Conservation (phyloP, 2,329 filamentous ascomycete species). For the Pyrenophora seminiperda region DNA sequence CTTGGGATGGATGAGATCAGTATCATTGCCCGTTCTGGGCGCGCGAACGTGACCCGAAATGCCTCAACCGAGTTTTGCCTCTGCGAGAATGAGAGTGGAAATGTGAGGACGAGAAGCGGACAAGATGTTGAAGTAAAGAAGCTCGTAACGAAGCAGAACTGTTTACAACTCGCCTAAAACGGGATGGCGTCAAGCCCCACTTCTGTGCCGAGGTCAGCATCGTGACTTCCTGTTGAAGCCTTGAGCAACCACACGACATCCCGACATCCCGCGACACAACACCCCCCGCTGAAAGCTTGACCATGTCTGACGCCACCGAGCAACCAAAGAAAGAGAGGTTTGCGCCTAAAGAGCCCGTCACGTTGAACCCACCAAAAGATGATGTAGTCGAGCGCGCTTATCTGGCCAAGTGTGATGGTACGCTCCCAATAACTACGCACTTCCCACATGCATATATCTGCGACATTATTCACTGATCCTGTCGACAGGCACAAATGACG, state of each 20-base stretch:
- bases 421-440: slow-evolving; percentile 31
- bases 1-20: too few species aligned
- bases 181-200: slow-evolving; percentile 25
- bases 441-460: not conserved
- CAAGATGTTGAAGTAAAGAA: not conserved
- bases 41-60: too few species aligned
- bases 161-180: slow-evolving; percentile 9
- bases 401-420: slow-evolving; percentile 82
- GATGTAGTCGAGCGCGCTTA: slow-evolving; percentile 83
- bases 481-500: slow-evolving; percentile 66
- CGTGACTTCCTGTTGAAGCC: slow-evolving; percentile 8
- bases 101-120: too few species aligned
- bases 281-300: slow-evolving; percentile 9
- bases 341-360: slow-evolving; percentile 76
- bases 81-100: too few species aligned
- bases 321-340: slow-evolving; percentile 62
- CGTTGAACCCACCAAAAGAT: slow-evolving; percentile 82
- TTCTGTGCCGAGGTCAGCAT: slow-evolving; percentile 20
- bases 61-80: too few species aligned
- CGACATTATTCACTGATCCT: not conserved
- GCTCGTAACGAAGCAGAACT: not conserved
- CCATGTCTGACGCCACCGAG: slow-evolving; percentile 42
- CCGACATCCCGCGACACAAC: slow-evolving; percentile 6
- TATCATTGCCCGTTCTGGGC: too few species aligned
- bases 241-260: slow-evolving; percentile 1